Evolutionary conservation across 1,139 yeast species (phyloP), one percentile per base, ranked within the genome.

Genomic region (Geotrichum siamense): DNA sequence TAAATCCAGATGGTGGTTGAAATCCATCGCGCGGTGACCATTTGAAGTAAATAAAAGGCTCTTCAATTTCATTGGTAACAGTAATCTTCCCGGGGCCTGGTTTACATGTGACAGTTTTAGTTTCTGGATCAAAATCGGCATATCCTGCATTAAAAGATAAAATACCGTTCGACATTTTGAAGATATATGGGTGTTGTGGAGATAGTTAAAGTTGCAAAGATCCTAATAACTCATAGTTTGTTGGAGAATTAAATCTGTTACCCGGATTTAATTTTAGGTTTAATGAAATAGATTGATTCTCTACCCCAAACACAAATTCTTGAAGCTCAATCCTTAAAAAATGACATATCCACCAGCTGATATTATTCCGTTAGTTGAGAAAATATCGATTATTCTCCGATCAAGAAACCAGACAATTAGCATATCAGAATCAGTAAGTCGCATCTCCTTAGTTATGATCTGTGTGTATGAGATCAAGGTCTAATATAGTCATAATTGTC

Each of bases 121-220:
- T 71, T 17, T 73, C 78, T 54, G 79, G 86, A 57, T 86, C 78
- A 61, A 75, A 83, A 27, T 73, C 74, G 16, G 87, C 94, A 59
- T 77, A 75, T 26, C 97, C 97, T 17, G 97, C 97, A 60, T 85
- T 82, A 67, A 89, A 83, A 51, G 71, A 75, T 47, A 77, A 43
- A 4, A 47, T 25, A 21, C 33, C 41, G 28, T 23, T 31, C 13
- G 44, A 39, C 49, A 47, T 47, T 12, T 19, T 10, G 3, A 23
- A 12, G 16, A n/a, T 8, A 16, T 17, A 25, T 5, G 12, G 16
- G 39, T 25, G 22, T 20, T 8, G 21, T 10, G 16, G 31, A 20
- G 15, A 10, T n/a, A 28, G 21, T 30, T 19, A 5, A 21, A 16
- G 21, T 30, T 17, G 10, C n/a, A 8, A 10, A 28, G 31, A 30